phyloP scores from a whole-genome alignment of 768 basidiomycete species.

The Lactifluus hygrophoroides region DNA sequence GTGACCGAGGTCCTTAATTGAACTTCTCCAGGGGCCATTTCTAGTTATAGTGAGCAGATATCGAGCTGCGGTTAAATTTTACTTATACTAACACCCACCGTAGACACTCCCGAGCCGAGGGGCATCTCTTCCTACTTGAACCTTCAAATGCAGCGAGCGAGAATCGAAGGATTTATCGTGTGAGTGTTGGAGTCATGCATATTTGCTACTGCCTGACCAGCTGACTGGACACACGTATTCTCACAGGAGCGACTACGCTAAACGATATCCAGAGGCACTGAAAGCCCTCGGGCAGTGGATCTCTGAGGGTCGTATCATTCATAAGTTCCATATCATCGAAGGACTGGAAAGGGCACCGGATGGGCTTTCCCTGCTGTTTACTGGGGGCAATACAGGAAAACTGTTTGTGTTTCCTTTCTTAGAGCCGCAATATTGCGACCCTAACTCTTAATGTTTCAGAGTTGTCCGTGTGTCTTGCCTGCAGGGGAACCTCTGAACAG shows the following conservation, averaged over 20 bases:
- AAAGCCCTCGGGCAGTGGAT: slow-evolving; percentile 51
- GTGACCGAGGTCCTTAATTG: background rate
- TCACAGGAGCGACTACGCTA: slow-evolving; percentile 62
- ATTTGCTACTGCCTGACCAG: too few relatives aligned
- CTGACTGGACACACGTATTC: background rate
- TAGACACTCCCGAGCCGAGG: slow-evolving; percentile 51
- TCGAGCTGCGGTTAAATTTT: background rate
- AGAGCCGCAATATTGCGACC: background rate
- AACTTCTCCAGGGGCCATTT: slow-evolving; percentile 60
- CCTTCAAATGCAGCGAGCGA: slow-evolving; percentile 70
- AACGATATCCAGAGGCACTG: slow-evolving; percentile 50
- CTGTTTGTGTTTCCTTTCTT: slow-evolving; percentile 31
- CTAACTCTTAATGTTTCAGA: slow-evolving; percentile 26
- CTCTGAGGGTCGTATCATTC: slow-evolving; percentile 58
- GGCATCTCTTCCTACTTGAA: slow-evolving; percentile 60
- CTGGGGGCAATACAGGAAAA: slow-evolving; percentile 75
- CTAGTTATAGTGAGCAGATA: slow-evolving; percentile 57
- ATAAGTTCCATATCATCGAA: slow-evolving; percentile 72
- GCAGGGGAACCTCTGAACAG: slow-evolving; percentile 3
- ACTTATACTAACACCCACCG: background rate
- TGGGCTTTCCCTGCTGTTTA: slow-evolving; percentile 63
- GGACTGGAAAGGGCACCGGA: slow-evolving; percentile 67
- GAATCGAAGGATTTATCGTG: slow-evolving; percentile 80
- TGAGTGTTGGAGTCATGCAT: slow-evolving; percentile 34
- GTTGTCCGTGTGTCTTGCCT: slow-evolving; percentile 48